These are phyloP conservation scores for Aspergillus sclerotiicarbonarius DNA, from an alignment of 495 filamentous ascomycete species.

Conservation along the genomic window DNA sequence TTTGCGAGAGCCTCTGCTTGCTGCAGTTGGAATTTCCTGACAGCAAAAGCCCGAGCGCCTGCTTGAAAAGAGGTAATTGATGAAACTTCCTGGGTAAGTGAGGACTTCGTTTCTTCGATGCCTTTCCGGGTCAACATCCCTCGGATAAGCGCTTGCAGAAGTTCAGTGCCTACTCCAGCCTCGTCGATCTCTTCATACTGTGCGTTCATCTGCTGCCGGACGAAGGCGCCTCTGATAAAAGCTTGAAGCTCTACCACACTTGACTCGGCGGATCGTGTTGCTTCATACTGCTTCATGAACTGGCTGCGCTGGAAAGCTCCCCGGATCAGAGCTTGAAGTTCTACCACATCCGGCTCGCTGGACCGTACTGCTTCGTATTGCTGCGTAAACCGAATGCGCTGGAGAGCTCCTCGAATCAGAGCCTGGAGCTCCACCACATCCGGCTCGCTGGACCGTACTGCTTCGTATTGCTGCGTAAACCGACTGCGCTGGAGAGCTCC, in stretches of 20 bases:
- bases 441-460: conserved; percentile 48
- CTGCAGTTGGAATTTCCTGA: conserved; percentile 28
- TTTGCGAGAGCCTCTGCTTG: conserved; percentile 33
- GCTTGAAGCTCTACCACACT: conserved; percentile 38
- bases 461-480: conserved; percentile 24
- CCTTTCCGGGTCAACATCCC: conserved; percentile 47
- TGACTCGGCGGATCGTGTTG: conserved; percentile 33
- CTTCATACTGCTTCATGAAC: conserved; percentile 37
- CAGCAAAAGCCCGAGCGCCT: conserved; percentile 35
- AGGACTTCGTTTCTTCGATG: conserved; percentile 31
- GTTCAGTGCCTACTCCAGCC: conserved; percentile 23
- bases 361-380: conserved; percentile 34
- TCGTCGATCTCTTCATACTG: conserved; percentile 51
- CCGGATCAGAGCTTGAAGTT: conserved; percentile 32
- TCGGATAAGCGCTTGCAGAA: conserved; percentile 52
- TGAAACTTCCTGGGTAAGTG: conserved; percentile 29
- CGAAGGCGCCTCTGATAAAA: conserved; percentile 41
- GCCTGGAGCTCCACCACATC: conserved; percentile 48
- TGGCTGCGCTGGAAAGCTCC: conserved; percentile 17
- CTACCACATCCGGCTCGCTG: conserved; percentile 36
- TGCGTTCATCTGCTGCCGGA: conserved; percentile 44
- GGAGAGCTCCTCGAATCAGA: neutral
- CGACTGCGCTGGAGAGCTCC: conserved; percentile 22
- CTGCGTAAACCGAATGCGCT: conserved; percentile 23
- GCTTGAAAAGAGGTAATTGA: conserved; percentile 50